A percentile compares a stretch with the other conserved stretches of the same genome.
phyloP scores from a whole-genome alignment of 306 rosid species.

The Phaseolus lunatus region DNA sequence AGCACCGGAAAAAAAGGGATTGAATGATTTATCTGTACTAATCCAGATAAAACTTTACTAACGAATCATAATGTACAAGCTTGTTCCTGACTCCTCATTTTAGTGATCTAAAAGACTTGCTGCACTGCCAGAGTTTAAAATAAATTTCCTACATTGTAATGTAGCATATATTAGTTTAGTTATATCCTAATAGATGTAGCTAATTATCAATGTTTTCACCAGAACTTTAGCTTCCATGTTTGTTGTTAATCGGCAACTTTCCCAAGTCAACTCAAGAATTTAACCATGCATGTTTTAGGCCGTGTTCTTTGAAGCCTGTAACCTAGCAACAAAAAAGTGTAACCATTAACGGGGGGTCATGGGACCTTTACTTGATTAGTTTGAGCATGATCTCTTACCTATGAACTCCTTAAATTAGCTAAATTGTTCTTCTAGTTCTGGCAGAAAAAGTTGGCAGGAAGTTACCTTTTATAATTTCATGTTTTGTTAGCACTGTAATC shows the following conservation, averaged over 20 bases:
- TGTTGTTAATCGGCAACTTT: constrained; percentile 18
- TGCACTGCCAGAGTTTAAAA: neutral
- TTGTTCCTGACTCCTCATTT: neutral
- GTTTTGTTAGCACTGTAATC: neutral
- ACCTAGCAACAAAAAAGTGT: no score
- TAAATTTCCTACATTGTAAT: neutral
- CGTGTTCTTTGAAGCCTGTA: neutral
- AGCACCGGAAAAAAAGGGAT: neutral
- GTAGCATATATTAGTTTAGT: neutral
- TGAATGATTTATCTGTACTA: neutral
- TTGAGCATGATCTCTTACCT: neutral
- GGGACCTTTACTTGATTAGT: neutral
- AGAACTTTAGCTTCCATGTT: neutral
- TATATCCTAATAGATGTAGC: neutral
- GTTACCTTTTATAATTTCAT: neutral
- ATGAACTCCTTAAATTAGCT: neutral
- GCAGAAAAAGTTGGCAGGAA: neutral
- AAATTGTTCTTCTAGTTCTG: neutral
- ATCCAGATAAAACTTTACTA: constrained; percentile 2
- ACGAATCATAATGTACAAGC: neutral
- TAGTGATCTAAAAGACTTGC: neutral
- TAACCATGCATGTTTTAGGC: neutral
- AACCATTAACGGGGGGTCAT: no score
- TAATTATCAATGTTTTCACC: neutral
- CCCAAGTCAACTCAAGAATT: neutral